Percentiles rank a stretch among this genome's conserved stretches.
phyloP scores from a whole-genome alignment of 164 flowering plant genomes.

The Nymphaea colorata region DNA sequence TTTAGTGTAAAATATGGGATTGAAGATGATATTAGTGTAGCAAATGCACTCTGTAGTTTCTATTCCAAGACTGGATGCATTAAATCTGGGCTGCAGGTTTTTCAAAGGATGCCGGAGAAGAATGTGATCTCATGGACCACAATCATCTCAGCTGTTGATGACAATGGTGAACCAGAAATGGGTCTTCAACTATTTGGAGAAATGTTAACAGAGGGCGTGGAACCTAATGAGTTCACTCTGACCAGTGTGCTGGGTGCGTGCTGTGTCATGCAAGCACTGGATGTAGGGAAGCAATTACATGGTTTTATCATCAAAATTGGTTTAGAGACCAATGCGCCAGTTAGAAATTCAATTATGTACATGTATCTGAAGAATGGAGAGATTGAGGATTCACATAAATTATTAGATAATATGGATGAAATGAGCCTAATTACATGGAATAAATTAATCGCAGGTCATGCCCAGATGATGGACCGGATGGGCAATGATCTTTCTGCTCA shows the following conservation, averaged over 20 bases:
- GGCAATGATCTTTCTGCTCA: slow-evolving; percentile 28
- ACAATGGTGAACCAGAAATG: slow-evolving; percentile 36
- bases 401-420: slow-evolving; percentile 41
- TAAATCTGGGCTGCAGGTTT: slow-evolving; percentile 44
- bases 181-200: slow-evolving; percentile 33
- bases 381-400: slow-evolving; percentile 36
- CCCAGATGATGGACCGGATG: slow-evolving; percentile 36
- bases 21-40: slow-evolving; percentile 44
- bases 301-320: slow-evolving; percentile 50
- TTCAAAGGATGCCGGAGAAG: slow-evolving; percentile 42
- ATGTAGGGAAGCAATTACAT: slow-evolving; percentile 55
- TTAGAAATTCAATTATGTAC: slow-evolving; percentile 67
- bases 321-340: slow-evolving; percentile 21
- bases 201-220: slow-evolving; percentile 28
- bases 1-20: slow-evolving; percentile 42
- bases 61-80: slow-evolving; percentile 50
- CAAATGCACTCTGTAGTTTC: slow-evolving; percentile 59
- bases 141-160: slow-evolving; percentile 51
- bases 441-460: slow-evolving; percentile 79
- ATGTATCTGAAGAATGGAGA: slow-evolving; percentile 60
- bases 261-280: slow-evolving; percentile 30
- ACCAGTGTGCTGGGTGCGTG: slow-evolving; percentile 65
- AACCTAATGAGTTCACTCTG: slow-evolving; percentile 46
- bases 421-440: slow-evolving; percentile 66
- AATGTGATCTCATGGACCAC: slow-evolving; percentile 85